Base-by-base conservation (phyloP, 352 stramenopile species). In the Globisporangium megalacanthum region DNA sequence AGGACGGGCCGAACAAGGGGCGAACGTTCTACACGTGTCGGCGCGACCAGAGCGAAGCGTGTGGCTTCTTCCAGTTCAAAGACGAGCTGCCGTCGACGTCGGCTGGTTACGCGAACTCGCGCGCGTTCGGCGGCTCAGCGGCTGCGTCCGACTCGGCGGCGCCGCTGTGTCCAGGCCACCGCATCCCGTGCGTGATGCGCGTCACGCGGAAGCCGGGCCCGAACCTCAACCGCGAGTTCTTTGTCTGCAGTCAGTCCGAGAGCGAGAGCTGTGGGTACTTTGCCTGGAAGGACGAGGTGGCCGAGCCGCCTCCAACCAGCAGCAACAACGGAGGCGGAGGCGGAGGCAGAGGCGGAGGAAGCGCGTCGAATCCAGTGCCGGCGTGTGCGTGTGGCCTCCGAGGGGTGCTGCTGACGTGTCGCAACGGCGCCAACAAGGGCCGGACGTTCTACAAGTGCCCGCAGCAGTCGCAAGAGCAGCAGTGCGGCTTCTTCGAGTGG, bases 401-500 rank as follows among this genome's bases (percentile, higher is more conserved):
- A 22, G 65, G 63, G 11, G 56, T 78, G 39, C 63, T 83, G 60
- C 60, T 92, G 37, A 85, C 79, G 8, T 89, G 79, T 44, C 80
- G 69, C n/a, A 89, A 78, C 46, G 81, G 76, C 29, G 50, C 56
- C 8, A 98, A 98, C 65, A 87, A 92, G 35, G 95, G 94, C 29
- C 79, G 93, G 42, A 90, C 85, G 51, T 98, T 98, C 62, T 98
- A 88, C 79, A 96, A 92, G 49, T 98, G 95, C 63, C 80, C 84
- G 10, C 85, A 86, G 17, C 79, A 78, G 49, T 37, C 48, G 15
- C 77, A 86, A 45, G 83, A 80, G 29, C 78, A 83, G 37, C 85
- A 97, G 60, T 97, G 91, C 55, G 73, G 80, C 60, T 97, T 96
- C 70, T 98, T 98, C 73, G 64, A 97, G 66, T 98, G 95, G 95